Evolutionary conservation across 2,329 filamentous ascomycete species (phyloP), one percentile per base, ranked within the genome.

Genomic region (Plectosphaerella cucumerina): DNA sequence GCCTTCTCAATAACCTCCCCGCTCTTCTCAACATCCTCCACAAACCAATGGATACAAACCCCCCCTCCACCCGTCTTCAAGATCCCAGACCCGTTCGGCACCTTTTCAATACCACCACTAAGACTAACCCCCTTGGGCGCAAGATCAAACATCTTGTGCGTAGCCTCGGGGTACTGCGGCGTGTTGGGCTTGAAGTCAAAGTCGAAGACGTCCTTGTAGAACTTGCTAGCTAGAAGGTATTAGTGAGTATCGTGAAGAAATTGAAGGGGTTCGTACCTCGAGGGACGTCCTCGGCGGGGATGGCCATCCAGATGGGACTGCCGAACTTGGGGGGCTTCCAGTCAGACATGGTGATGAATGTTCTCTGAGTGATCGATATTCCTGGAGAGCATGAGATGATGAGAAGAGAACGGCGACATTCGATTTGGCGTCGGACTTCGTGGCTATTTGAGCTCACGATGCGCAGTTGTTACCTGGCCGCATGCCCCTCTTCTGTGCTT

Each of bases 241-340:
- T 11, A 46, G 23, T 22, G 21, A 15, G 12, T 5, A 17, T 34
- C n/a, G 34, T 6, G n/a, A 48, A 6, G 34, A 35, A n/a, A n/a
- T 26, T 5, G 12, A 43, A n/a, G 17, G 41, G 18, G 17, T 22
- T 20, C 17, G 55, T 21, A 63, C 62, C 62, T 52, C 62, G 59
- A 10, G 37, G 33, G 14, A 65, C 60, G 34, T 65, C 55, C 3
- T 42, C 56, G 26, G 62, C 62, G n/a, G 62, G 60, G 20, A 65
- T 64, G 6, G 50, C 52, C 55, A 65, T 58, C 62, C 62, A 65
- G 15, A 60, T 52, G 3, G 62, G 62, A 10, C 56, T 57, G 22
- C 62, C 62, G 52, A 59, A 62, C 39, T 55, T 56, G 2, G 63
- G 63, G 11, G 62, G 60, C 39, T 62, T 65, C 62, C 62, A 65